phyloP scores from a whole-genome alignment of 2,329 filamentous ascomycete genomes.

The Lachnellula hyalina region DNA sequence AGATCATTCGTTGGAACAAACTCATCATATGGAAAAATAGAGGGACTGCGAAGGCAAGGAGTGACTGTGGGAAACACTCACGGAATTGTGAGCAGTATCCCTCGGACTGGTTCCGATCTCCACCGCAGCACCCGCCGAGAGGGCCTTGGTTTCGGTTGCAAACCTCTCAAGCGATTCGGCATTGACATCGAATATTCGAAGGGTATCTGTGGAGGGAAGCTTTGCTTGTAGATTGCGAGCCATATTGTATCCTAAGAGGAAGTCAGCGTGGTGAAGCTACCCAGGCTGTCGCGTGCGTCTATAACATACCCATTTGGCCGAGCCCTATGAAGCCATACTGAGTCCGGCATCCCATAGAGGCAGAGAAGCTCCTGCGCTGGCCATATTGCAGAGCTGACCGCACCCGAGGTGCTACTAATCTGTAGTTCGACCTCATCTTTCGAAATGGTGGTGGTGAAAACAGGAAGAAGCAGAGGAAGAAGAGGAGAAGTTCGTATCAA shows the following conservation, averaged over 20 bases:
- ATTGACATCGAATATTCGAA: slow-evolving; percentile 64
- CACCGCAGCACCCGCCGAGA: slow-evolving; percentile 40
- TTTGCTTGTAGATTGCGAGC: slow-evolving; percentile 65
- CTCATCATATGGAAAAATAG: slow-evolving; percentile 41
- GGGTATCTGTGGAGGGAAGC: slow-evolving; percentile 54
- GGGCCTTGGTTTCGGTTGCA: slow-evolving; percentile 39
- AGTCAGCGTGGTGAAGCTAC: slow-evolving; percentile 14
- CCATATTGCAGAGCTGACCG: slow-evolving; percentile 17
- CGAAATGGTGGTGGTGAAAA: not conserved
- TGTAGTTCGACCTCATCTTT: slow-evolving; percentile 25
- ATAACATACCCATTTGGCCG: slow-evolving; percentile 52
- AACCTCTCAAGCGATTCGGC: slow-evolving; percentile 50
- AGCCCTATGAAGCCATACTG: slow-evolving; percentile 56
- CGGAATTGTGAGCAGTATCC: slow-evolving; percentile 61
- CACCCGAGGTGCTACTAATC: slow-evolving; percentile 19
- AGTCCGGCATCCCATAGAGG: slow-evolving; percentile 38
- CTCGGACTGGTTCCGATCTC: slow-evolving; percentile 51
- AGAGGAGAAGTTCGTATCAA: not conserved
- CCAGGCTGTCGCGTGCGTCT: slow-evolving; percentile 9
- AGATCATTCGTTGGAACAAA: slow-evolving; percentile 60
- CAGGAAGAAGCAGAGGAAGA: not conserved
- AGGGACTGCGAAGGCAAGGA: slow-evolving; percentile 2
- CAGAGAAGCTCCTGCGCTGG: slow-evolving; percentile 39
- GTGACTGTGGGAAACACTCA: slow-evolving; percentile 38
- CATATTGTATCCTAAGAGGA: slow-evolving; percentile 60